These are phyloP conservation scores for Halenospora varia DNA, from an alignment of 495 filamentous ascomycete genomes.

Conservation along the genomic window DNA sequence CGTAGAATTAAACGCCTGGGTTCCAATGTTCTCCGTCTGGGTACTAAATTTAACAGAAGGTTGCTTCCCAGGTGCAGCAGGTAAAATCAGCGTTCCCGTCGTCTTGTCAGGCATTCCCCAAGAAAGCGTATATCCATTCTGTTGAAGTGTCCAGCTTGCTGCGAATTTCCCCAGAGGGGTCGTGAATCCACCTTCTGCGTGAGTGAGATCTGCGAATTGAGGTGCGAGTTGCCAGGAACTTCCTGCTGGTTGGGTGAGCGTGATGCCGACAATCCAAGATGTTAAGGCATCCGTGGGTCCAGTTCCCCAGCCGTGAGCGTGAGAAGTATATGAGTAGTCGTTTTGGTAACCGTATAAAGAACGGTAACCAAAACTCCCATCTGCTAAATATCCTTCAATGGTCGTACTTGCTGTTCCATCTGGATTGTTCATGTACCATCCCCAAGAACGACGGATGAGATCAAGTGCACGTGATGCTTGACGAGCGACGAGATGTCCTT, in stretches of 20 bases:
- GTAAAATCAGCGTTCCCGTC: slow-evolving; percentile 23
- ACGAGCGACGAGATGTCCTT: slow-evolving; percentile 51
- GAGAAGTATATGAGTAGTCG: slow-evolving; percentile 52
- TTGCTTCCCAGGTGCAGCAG: background rate
- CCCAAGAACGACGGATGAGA: slow-evolving; percentile 60
- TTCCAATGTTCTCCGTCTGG: background rate
- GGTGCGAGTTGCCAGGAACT: slow-evolving; percentile 52
- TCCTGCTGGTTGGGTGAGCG: slow-evolving; percentile 45
- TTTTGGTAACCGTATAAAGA: slow-evolving; percentile 43
- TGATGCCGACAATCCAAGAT: slow-evolving; percentile 55
- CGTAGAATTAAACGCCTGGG: background rate
- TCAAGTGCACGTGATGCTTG: slow-evolving; percentile 51
- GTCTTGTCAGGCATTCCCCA: slow-evolving; percentile 26
- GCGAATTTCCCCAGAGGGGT: slow-evolving; percentile 50
- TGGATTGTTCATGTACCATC: slow-evolving; percentile 57
- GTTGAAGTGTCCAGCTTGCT: slow-evolving; percentile 23
- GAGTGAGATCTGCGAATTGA: slow-evolving; percentile 51
- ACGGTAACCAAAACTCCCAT: slow-evolving; percentile 57
- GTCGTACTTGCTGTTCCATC: slow-evolving; percentile 60
- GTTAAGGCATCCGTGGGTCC: slow-evolving; percentile 56
- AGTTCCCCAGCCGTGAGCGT: slow-evolving; percentile 54
- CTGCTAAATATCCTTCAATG: slow-evolving; percentile 56
- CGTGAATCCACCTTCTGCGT: slow-evolving; percentile 54
- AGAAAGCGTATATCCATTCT: slow-evolving; percentile 17
- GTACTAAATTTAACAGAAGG: background rate